Conservation (phyloP, 2,329 filamentous ascomycete species). For the Lanzia echinophila region DNA sequence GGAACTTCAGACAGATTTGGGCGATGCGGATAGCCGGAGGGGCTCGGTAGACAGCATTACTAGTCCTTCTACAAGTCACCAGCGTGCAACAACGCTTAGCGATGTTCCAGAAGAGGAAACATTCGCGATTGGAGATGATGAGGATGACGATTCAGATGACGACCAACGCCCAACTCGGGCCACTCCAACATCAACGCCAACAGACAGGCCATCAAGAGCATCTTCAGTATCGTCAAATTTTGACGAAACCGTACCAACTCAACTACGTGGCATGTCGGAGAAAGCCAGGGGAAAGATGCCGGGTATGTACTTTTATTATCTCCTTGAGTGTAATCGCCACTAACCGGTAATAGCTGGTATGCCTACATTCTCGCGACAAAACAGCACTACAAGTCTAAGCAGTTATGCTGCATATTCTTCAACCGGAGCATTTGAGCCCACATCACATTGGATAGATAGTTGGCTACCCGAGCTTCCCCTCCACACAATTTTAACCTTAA, state of each 20-base stretch:
- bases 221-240: constrained; percentile 60
- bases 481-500: constrained; percentile 75
- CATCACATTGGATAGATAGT: constrained; percentile 78
- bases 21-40: constrained; percentile 40
- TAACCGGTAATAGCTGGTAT: constrained; percentile 50
- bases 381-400: constrained; percentile 75
- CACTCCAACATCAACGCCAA: constrained; percentile 58
- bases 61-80: constrained; percentile 50
- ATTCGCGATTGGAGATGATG: constrained; percentile 82
- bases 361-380: constrained; percentile 80
- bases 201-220: constrained; percentile 55
- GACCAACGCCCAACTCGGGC: constrained; percentile 49
- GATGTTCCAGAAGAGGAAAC: constrained; percentile 75
- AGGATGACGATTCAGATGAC: constrained; percentile 51
- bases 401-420: constrained; percentile 54
- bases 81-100: constrained; percentile 50
- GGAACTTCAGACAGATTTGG: constrained; percentile 46
- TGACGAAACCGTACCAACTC: constrained; percentile 75
- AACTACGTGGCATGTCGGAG: constrained; percentile 89
- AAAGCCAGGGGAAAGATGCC: constrained; percentile 96
- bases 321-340: background rate
- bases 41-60: constrained; percentile 62
- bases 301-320: constrained; percentile 18
- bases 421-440: constrained; percentile 66
- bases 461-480: constrained; percentile 91